Base-by-base conservation (phyloP, 495 filamentous ascomycete genomes). In the Aspergillus haitiensis region DNA sequence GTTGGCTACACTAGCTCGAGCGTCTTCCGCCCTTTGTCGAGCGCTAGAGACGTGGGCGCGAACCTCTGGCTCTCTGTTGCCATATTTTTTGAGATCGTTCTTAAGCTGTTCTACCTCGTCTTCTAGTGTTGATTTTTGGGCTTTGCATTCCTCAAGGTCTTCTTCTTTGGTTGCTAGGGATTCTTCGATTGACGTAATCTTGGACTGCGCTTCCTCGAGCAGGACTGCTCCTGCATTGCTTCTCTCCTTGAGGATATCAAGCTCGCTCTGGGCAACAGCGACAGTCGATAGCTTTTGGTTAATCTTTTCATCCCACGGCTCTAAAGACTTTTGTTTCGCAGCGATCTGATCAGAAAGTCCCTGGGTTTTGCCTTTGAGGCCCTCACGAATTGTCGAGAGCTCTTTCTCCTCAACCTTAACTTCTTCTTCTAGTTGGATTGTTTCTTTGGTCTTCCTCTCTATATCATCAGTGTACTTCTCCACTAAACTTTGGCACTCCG, bases 271-370 rank as follows among this genome's bases (percentile, higher is more conserved):
- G 5, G 94, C 91, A 32, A 98, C 92, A 12, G 94, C 93, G 66
- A 97, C 93, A 8, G 89, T 84, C 2, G 92, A 96, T 63, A 91
- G 88, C 71, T 96, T 98, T 70, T 94, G 84, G 68, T 96, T 98
- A 77, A 98, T 92, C 75, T 92, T 96, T 51, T 89, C 91, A 56
- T 91, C 93, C 93, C 93, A 98, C 0, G 94, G 94, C 76, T 97
- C 93, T 8, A 98, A 81, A 2, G 89, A 88, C 75, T 95, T 96
- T 65, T 98, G 94, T 74, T 96, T 97, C 2, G 81, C 79, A 0
- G 92, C 85, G 59, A 98, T 97, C 65, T 97, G 83, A 67, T 98
- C 91, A 0, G 93, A 97, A 46, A 96, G 88, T 21, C 85, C 88
- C 71, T 98, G 91, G 0, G 94, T 98, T 76, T 98, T 98, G 61